These are phyloP conservation scores for Crassisporium funariophilum DNA, from an alignment of 768 basidiomycete genomes.

Conservation along the genomic window DNA sequence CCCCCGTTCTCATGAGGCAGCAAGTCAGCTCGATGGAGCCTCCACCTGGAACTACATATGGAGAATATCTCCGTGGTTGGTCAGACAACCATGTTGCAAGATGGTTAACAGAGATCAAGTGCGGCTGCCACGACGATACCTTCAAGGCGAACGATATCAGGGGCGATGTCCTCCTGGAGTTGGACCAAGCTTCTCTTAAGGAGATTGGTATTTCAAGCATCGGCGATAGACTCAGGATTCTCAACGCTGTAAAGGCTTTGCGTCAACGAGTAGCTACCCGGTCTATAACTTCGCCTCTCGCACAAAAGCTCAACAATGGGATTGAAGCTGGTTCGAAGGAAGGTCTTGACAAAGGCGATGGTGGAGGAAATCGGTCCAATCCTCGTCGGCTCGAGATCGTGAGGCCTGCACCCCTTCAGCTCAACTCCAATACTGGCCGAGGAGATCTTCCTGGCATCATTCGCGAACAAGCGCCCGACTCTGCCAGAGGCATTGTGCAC, in stretches of 20 bases:
- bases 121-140: constrained; percentile 60
- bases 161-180: constrained; percentile 87
- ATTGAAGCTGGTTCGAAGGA: constrained; percentile 13
- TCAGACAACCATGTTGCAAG: constrained; percentile 65
- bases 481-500: constrained; percentile 40
- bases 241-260: constrained; percentile 81
- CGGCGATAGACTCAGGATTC: constrained; percentile 87
- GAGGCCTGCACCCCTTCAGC: constrained; percentile 81
- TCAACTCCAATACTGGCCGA: constrained; percentile 54
- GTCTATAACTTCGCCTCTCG: constrained; percentile 7
- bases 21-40: constrained; percentile 49
- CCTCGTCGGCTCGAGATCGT: constrained; percentile 57
- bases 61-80: constrained; percentile 73
- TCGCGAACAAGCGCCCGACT: constrained; percentile 62
- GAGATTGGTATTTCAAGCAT: constrained; percentile 91
- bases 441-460: constrained; percentile 74
- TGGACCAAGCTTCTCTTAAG: constrained; percentile 84
- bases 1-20: constrained; percentile 30
- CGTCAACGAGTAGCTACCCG: constrained; percentile 54
- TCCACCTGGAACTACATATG: constrained; percentile 57
- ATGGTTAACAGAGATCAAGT: constrained; percentile 83
- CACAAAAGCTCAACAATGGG: constrained; percentile 15
- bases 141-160: constrained; percentile 91
- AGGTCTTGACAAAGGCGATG: constrained; percentile 13
- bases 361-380: constrained; percentile 31